A percentile compares a stretch with the other conserved stretches of the same genome.
These are phyloP conservation scores for Solanum dulcamara DNA, from an alignment of 257 asterid genomes.

Conservation along the genomic window DNA sequence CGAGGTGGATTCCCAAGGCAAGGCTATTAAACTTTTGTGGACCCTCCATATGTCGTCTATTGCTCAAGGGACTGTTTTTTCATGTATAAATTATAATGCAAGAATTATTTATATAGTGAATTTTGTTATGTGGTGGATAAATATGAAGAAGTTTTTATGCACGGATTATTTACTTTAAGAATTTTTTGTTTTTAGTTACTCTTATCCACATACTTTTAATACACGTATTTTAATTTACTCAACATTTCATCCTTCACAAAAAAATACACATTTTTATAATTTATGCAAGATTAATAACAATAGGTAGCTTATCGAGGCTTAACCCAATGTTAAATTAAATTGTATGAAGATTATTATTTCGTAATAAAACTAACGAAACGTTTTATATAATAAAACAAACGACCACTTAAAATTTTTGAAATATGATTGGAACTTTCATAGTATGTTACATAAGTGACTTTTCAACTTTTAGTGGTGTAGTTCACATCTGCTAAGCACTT, in stretches of 20 bases:
- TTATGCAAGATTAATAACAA: too few relatives aligned
- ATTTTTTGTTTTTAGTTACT: not conserved
- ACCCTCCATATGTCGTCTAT: not conserved
- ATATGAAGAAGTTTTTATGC: not conserved
- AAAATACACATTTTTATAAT: not conserved
- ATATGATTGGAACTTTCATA: not conserved
- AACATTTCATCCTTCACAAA: not conserved
- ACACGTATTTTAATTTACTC: not conserved
- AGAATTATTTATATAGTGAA: not conserved
- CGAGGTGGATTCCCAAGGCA: not conserved
- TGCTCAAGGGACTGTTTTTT: not conserved
- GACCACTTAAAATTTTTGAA: not conserved
- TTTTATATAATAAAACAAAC: not conserved
- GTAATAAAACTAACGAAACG: too few relatives aligned
- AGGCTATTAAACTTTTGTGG: not conserved
- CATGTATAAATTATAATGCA: not conserved
- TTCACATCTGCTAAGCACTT: not conserved
- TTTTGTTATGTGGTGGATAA: not conserved
- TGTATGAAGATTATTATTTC: too few relatives aligned
- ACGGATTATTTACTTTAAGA: not conserved
- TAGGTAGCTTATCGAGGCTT: not conserved
- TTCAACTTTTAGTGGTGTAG: not conserved
- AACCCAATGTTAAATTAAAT: not conserved
- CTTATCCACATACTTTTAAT: not conserved
- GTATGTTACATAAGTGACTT: not conserved